phyloP scores from a whole-genome alignment of 1,284 basidiomycete genomes.

The Apiotrichum mycotoxinovorans region DNA sequence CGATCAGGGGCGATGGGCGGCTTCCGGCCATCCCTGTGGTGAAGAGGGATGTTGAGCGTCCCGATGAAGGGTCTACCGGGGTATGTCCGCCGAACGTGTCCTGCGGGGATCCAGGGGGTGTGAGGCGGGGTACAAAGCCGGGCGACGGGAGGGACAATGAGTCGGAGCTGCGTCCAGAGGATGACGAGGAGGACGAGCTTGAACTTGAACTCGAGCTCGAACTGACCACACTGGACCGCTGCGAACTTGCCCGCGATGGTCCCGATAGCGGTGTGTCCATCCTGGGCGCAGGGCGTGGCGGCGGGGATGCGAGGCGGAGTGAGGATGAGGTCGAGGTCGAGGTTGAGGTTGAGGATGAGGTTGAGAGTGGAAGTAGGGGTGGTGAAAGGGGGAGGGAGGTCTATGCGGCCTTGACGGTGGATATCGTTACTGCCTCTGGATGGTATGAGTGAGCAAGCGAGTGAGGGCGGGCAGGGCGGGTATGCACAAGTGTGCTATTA shows the following conservation, averaged over 20 bases:
- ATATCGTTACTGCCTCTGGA: not conserved
- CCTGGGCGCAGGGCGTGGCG: not conserved
- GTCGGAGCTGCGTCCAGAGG: slow-evolving; percentile 2
- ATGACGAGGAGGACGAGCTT: not conserved
- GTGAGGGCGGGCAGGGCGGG: not conserved
- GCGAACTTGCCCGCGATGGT: not conserved
- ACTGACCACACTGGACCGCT: too few species aligned
- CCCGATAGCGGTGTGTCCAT: too few species aligned
- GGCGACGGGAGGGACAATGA: not conserved
- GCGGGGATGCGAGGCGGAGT: not conserved
- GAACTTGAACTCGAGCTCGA: not conserved
- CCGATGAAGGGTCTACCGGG: not conserved
- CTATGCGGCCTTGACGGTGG: not conserved
- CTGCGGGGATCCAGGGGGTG: slow-evolving; percentile 11
- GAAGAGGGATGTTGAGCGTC: not conserved
- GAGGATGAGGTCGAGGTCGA: not conserved
- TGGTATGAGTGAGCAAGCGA: not conserved
- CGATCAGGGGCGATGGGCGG: not conserved
- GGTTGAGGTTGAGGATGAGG: not conserved
- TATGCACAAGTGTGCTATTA: not conserved
- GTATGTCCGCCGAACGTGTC: slow-evolving; percentile 17
- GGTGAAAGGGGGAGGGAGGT: not conserved
- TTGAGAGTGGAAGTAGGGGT: not conserved
- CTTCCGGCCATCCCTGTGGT: not conserved
- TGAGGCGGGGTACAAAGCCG: not conserved